Evolutionary conservation across 1,284 basidiomycete species (phyloP), one percentile per base, ranked within the genome.

Genomic region (Heterobasidion annosum): DNA sequence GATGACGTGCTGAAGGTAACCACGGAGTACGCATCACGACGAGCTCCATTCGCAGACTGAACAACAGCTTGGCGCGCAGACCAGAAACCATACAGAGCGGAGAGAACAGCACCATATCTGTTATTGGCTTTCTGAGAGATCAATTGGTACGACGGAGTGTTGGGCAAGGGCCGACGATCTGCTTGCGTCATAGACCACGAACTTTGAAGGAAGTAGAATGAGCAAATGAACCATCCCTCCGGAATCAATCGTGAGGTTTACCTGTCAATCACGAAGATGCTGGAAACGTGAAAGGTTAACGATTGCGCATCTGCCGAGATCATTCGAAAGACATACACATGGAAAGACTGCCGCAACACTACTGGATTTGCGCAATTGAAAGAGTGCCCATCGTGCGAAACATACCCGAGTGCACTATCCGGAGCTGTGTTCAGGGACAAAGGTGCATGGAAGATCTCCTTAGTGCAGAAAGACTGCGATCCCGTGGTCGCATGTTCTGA

Each of bases 331-430:
- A 70, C 79, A 13, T 65, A 83, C 82, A 84, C 75, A 58, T 84
- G 82, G 62, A 79, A 83, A 0, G 79, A 70, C 58, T 79, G 77
- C 44, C 77, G 77, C 64, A 79, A 63, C 2, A 75, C 69, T 1
- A 70, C 69, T 0, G 83, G 83, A 63, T 83, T 83, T 52, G 70
- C 72, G 64, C 83, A 84, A 1, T 62, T 54, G 59, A 81, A 85
- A 3, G 71, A 62, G 59, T 81, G 78, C 0, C 80, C 79, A 51
- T 84, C 81, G 25, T 69, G 67, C 2, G 83, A 85, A 45, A 81
- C 59, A 59, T 85, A 77, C 0, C 81, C 77, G 4, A 68, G 37
- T 0, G 67, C 72, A 0, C 64, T 60, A 0, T 61, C 56, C 1
- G 65, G 61, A n/a, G 62, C 61, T 44, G 66, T 63, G 5, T n/a